These are phyloP conservation scores for Zangia roseola DNA, from an alignment of 768 basidiomycete species.

Conservation along the genomic window DNA sequence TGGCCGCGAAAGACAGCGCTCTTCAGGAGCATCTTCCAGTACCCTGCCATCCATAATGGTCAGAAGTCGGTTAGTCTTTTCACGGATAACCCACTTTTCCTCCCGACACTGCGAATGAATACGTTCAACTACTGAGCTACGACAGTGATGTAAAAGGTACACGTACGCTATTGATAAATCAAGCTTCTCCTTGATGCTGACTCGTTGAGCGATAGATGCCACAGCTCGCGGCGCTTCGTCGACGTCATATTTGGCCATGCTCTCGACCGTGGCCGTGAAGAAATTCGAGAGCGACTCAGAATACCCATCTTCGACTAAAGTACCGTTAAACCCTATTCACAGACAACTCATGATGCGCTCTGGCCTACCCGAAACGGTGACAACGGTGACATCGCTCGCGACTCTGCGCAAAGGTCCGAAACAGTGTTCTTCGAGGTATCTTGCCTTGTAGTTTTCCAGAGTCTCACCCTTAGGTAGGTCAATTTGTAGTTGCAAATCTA, in stretches of 20 bases:
- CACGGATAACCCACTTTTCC: too few species aligned
- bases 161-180: constrained; percentile 14
- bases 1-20: background rate
- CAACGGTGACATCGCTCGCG: background rate
- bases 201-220: constrained; percentile 17
- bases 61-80: background rate
- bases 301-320: constrained; percentile 4
- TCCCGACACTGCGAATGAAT: constrained; percentile 4
- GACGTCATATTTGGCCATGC: constrained; percentile 4
- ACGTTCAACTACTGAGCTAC: background rate
- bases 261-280: background rate
- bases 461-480: background rate
- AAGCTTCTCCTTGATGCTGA: constrained; percentile 17
- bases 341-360: too few species aligned
- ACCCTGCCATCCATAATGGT: background rate
- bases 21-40: background rate
- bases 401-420: background rate
- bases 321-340: background rate
- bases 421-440: background rate
- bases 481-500: background rate
- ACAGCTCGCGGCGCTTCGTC: constrained; percentile 9
- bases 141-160: background rate
- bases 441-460: background rate
- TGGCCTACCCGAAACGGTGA: background rate
- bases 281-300: constrained; percentile 2